Conservation (phyloP, 2,329 filamentous ascomycete species). For the Curvularia hawaiiensis region DNA sequence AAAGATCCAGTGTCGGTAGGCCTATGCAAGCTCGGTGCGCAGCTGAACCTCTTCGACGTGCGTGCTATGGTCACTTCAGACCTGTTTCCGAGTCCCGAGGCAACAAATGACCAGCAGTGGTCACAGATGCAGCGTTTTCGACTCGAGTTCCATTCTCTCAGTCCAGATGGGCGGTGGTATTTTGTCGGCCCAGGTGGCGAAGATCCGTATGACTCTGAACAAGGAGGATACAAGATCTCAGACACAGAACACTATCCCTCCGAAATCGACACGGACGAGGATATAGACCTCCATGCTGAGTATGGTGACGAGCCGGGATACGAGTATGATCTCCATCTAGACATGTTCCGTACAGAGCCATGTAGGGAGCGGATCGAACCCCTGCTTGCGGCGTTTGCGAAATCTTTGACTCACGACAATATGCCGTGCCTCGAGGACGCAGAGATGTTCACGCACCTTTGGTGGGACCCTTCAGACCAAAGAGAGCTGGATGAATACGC, state of each 20-base stretch:
- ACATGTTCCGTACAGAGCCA: conserved; percentile 17
- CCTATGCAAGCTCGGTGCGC: conserved; percentile 15
- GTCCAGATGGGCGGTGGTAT: conserved; percentile 22
- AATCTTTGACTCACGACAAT: conserved; percentile 13
- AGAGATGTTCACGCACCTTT: conserved; percentile 19
- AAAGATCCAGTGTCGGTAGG: conserved; percentile 17
- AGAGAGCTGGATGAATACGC: conserved; percentile 4
- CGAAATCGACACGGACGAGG: conserved; percentile 10
- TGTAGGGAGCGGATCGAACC: conserved; percentile 20
- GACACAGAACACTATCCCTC: conserved; percentile 15
- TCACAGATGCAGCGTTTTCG: conserved; percentile 20
- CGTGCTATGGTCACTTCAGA: conserved; percentile 18
- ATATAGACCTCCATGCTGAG: not conserved
- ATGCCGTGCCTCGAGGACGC: conserved; percentile 18
- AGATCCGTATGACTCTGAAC: conserved; percentile 21
- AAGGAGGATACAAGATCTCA: conserved; percentile 20
- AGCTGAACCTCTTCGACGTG: conserved; percentile 16
- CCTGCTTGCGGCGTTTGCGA: conserved; percentile 18
- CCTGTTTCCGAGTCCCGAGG: conserved; percentile 14
- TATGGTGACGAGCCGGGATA: conserved; percentile 1
- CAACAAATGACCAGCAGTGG: conserved; percentile 15
- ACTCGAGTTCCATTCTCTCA: conserved; percentile 21
- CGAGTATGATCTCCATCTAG: conserved; percentile 10
- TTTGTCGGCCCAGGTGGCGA: conserved; percentile 19
- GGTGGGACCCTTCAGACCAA: conserved; percentile 11